Conservation (phyloP, 257 asterid species). For the Fraxinus anomala region DNA sequence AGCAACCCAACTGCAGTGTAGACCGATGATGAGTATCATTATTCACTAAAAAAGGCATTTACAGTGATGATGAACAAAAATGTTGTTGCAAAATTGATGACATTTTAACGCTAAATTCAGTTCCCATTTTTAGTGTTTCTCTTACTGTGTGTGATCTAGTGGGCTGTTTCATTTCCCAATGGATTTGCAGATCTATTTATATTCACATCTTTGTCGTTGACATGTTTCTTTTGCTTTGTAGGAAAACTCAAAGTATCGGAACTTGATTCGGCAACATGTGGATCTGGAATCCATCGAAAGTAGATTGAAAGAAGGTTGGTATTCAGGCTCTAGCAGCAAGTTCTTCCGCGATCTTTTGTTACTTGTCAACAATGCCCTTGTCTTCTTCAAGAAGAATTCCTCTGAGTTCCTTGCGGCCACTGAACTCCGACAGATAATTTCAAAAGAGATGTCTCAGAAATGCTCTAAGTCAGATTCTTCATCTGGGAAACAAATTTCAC, state of each 20-base stretch:
- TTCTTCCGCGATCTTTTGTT: slow-evolving; percentile 70
- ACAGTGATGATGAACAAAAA: too few species aligned
- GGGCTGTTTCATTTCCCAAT: neutral
- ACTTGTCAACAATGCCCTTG: slow-evolving; percentile 70
- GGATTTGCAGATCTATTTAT: neutral
- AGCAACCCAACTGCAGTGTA: too few species aligned
- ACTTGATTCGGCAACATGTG: slow-evolving; percentile 52
- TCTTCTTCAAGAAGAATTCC: slow-evolving; percentile 51
- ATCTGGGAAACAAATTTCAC: slow-evolving; percentile 51
- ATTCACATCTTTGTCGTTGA: neutral
- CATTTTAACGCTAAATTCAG: neutral
- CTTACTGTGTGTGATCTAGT: neutral
- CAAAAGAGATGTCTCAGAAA: slow-evolving; percentile 44
- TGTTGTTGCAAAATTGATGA: neutral
- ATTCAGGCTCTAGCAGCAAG: slow-evolving; percentile 43
- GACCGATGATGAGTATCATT: too few species aligned
- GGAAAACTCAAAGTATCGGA: slow-evolving; percentile 51
- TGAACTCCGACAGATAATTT: slow-evolving; percentile 46
- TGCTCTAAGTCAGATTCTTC: slow-evolving; percentile 51
- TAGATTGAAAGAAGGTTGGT: slow-evolving; percentile 59
- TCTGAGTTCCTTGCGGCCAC: slow-evolving; percentile 52
- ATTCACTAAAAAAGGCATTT: too few species aligned
- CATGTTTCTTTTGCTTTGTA: slow-evolving; percentile 27
- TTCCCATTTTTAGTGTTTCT: neutral
- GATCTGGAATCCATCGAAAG: slow-evolving; percentile 52